A percentile compares a stretch with the other conserved stretches of the same genome.
Evolutionary conservation across 345 rosid genomes (phyloP).

Genomic region (Moricandia arvensis): DNA sequence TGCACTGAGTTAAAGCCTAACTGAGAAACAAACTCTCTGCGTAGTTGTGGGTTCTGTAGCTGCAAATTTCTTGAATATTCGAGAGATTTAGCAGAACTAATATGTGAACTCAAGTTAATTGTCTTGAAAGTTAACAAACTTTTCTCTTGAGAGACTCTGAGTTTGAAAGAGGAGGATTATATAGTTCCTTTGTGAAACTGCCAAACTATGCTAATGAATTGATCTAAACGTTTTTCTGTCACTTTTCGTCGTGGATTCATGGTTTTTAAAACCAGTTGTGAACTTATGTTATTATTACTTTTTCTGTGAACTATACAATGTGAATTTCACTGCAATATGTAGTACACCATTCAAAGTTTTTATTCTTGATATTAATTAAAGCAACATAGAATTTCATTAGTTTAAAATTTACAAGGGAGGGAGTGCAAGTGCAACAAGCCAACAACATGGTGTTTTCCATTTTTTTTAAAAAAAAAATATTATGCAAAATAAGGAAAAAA

Average conservation of each 20-base stretch:
- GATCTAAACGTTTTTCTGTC: constrained; percentile 7
- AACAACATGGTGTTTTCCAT: neutral
- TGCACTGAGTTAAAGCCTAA: neutral
- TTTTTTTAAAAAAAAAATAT: neutral
- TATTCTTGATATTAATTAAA: too few relatives aligned
- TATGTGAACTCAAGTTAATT: neutral
- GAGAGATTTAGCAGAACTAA: neutral
- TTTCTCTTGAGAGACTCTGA: neutral
- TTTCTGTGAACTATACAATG: constrained; percentile 22
- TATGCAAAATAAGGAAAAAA: neutral
- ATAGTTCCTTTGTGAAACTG: neutral
- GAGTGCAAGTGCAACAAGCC: neutral
- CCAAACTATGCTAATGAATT: neutral
- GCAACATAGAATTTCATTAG: too few relatives aligned
- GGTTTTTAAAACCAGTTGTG: neutral
- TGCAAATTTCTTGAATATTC: neutral
- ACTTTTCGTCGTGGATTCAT: constrained; percentile 6
- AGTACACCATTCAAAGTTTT: too few relatives aligned
- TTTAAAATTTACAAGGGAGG: neutral
- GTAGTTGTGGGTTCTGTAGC: neutral
- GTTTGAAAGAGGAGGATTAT: neutral
- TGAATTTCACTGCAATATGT: neutral
- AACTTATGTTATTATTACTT: too few relatives aligned
- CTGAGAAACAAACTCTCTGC: neutral
- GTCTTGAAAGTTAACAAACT: neutral